These are phyloP conservation scores for Aspergillus intermedius DNA, from an alignment of 2,329 filamentous ascomycete genomes.

Conservation along the genomic window DNA sequence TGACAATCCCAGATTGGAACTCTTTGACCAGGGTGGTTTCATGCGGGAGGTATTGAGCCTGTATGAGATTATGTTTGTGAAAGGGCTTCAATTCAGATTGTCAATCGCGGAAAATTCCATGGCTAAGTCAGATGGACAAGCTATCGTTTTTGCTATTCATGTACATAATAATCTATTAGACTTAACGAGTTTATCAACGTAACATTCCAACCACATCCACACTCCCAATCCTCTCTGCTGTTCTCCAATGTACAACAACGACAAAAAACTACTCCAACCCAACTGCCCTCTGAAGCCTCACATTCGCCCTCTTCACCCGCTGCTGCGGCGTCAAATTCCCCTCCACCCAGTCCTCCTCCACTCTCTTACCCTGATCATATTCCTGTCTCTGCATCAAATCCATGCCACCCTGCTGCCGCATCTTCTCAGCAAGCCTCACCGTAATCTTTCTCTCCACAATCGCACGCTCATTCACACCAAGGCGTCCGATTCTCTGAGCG, in stretches of 20 bases:
- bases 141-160: background rate
- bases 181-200: too few relatives aligned
- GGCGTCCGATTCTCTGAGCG: slow-evolving; percentile 3
- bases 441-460: background rate
- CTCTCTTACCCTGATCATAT: background rate
- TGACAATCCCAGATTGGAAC: too few relatives aligned
- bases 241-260: background rate
- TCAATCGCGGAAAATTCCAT: too few relatives aligned
- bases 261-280: slow-evolving; percentile 1
- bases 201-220: background rate
- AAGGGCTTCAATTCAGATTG: too few relatives aligned
- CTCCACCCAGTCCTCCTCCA: background rate
- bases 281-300: slow-evolving; percentile 10
- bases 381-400: background rate
- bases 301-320: slow-evolving; percentile 8
- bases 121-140: too few relatives aligned
- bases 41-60: too few relatives aligned
- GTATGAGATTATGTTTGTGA: too few relatives aligned
- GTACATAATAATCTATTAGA: background rate
- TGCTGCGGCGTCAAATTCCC: background rate
- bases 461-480: slow-evolving; percentile 2
- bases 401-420: slow-evolving; percentile 1
- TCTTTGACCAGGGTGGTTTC: too few relatives aligned
- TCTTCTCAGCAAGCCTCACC: slow-evolving; percentile 5
- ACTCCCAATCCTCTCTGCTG: background rate